Conservation (phyloP, 2,329 filamentous ascomycete species). For the Xylaria sp. region DNA sequence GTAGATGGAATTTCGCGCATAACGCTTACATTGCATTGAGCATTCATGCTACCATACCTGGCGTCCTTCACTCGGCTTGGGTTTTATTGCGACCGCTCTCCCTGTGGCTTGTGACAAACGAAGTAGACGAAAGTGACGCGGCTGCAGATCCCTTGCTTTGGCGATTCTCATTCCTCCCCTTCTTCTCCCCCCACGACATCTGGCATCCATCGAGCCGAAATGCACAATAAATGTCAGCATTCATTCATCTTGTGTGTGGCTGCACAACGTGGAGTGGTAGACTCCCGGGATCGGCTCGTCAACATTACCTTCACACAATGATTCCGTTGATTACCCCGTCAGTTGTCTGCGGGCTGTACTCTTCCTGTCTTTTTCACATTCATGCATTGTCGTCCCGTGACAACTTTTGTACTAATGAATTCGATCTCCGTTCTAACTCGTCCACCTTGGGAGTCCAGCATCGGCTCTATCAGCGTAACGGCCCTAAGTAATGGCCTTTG, state of each 20-base stretch:
- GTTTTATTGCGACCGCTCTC: constrained; percentile 3
- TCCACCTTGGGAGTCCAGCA: constrained; percentile 2
- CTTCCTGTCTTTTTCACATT: constrained; percentile 2
- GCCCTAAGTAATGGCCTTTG: neutral
- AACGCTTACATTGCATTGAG: constrained; percentile 34
- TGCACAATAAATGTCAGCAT: neutral
- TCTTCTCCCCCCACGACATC: constrained; percentile 1
- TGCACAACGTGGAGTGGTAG: neutral
- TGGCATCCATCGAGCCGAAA: constrained; percentile 1
- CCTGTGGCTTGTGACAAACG: constrained; percentile 4
- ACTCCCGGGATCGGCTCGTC: neutral
- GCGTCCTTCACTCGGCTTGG: neutral
- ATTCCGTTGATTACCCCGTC: neutral
- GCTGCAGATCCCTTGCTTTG: constrained; percentile 5
- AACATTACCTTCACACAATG: neutral
- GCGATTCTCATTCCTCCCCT: constrained; percentile 2
- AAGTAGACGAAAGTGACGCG: constrained; percentile 12
- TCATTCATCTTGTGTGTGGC: constrained; percentile 8
- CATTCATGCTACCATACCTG: constrained; percentile 31
- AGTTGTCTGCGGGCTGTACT: neutral
- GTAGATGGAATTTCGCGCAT: constrained; percentile 17
- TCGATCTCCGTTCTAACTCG: neutral
- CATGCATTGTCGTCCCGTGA: constrained; percentile 16
- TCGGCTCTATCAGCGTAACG: constrained; percentile 2
- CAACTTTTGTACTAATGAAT: neutral